phyloP scores from a whole-genome alignment of 1,284 basidiomycete species.

The Xerocomus nothofagi region DNA sequence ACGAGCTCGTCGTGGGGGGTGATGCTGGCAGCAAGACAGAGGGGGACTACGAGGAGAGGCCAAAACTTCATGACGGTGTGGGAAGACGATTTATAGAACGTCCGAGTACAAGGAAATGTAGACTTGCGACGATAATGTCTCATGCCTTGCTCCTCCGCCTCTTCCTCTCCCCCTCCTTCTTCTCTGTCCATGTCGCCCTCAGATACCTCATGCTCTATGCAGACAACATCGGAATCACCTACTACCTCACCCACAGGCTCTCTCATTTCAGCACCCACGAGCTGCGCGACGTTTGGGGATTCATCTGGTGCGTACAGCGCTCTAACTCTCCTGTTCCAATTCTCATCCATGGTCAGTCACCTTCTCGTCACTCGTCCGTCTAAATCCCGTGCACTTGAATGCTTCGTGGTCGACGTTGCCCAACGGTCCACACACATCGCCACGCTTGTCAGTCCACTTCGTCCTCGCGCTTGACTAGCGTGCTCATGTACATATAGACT shows the following conservation, averaged over 20 bases:
- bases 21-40: slow-evolving; percentile 42
- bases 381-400: slow-evolving; percentile 86
- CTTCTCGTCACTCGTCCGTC: slow-evolving; percentile 89
- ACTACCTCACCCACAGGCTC: slow-evolving; percentile 88
- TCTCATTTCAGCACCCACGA: slow-evolving; percentile 76
- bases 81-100: slow-evolving; percentile 20
- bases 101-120: not conserved
- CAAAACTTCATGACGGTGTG: slow-evolving; percentile 42
- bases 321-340: slow-evolving; percentile 8
- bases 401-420: slow-evolving; percentile 84
- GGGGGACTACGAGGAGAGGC: slow-evolving; percentile 44
- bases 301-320: slow-evolving; percentile 72
- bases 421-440: slow-evolving; percentile 91
- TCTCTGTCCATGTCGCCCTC: slow-evolving; percentile 88
- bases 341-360: slow-evolving; percentile 59
- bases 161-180: slow-evolving; percentile 87
- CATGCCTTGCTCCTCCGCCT: slow-evolving; percentile 85
- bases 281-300: slow-evolving; percentile 94
- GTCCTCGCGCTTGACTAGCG: slow-evolving; percentile 12
- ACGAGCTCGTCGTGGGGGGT: slow-evolving; percentile 54
- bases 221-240: slow-evolving; percentile 94
- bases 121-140: slow-evolving; percentile 44
- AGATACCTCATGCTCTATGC: slow-evolving; percentile 87
- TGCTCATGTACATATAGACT: slow-evolving; percentile 56
- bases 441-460: slow-evolving; percentile 72